Percentiles rank a stretch among this genome's conserved stretches.
phyloP scores from a whole-genome alignment of 1,284 basidiomycete species.

The Wallemia hederae region DNA sequence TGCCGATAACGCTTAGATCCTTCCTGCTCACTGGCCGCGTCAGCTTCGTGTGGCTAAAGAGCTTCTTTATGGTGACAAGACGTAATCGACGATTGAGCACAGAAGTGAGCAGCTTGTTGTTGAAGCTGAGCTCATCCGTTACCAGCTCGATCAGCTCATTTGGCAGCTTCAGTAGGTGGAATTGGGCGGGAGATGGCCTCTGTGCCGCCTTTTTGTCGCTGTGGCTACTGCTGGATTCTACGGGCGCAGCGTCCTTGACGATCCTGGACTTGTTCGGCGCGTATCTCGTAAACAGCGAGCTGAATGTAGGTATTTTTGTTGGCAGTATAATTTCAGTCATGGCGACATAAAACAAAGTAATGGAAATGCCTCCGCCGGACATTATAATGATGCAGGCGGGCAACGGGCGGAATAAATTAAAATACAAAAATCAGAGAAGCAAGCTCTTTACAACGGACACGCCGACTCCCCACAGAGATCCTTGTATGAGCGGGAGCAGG shows the following conservation, averaged over 20 bases:
- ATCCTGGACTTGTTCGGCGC: neutral
- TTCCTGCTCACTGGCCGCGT: neutral
- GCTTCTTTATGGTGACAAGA: neutral
- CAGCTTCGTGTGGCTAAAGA: neutral
- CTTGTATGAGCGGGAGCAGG: neutral
- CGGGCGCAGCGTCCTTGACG: neutral
- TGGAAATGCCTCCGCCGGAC: too few relatives aligned
- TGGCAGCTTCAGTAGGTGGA: neutral
- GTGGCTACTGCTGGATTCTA: neutral
- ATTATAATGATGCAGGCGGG: neutral
- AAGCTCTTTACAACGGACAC: neutral
- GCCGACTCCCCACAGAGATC: neutral
- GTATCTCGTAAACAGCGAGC: neutral
- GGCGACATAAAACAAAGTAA: too few relatives aligned
- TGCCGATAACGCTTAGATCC: neutral
- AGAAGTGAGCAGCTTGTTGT: neutral
- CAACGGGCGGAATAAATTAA: neutral
- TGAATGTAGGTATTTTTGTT: neutral
- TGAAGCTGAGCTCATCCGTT: neutral
- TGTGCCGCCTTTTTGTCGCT: neutral
- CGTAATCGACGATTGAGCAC: neutral
- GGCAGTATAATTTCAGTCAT: neutral
- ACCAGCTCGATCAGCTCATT: neutral
- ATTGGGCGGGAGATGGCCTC: neutral
- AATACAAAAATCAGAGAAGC: neutral